phyloP scores from a whole-genome alignment of 345 rosid species.

The Aquilaria malaccensis region DNA sequence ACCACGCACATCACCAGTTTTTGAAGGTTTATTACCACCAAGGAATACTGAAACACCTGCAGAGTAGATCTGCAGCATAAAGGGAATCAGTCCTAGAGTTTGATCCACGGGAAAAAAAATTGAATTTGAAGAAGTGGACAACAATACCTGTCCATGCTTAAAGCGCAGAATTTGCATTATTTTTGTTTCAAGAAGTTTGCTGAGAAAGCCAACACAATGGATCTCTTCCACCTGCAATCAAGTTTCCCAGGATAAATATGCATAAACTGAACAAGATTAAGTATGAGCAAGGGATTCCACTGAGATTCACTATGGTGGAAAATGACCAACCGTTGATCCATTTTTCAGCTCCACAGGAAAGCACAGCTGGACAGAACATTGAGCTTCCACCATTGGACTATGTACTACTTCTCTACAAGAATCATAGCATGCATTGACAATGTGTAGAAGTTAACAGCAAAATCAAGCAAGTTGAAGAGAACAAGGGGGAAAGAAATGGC shows the following conservation, averaged over 20 bases:
- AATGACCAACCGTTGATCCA: slow-evolving; percentile 60
- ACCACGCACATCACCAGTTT: slow-evolving; percentile 80
- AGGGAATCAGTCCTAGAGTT: slow-evolving; percentile 15
- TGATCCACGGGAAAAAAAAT: slow-evolving; percentile 2
- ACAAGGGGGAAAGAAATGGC: too few relatives aligned
- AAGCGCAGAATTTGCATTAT: slow-evolving; percentile 79
- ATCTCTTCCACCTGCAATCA: slow-evolving; percentile 65
- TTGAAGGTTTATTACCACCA: slow-evolving; percentile 82
- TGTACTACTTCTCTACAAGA: slow-evolving; percentile 60
- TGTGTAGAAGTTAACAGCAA: slow-evolving; percentile 5
- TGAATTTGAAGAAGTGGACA: slow-evolving; percentile 5
- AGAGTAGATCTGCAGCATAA: slow-evolving; percentile 59
- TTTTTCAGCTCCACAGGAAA: slow-evolving; percentile 81
- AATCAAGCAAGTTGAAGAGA: too few relatives aligned
- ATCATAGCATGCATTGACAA: slow-evolving; percentile 8
- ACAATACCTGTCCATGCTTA: slow-evolving; percentile 69
- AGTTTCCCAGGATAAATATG: slow-evolving; percentile 8
- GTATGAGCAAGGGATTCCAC: neutral
- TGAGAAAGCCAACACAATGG: slow-evolving; percentile 61
- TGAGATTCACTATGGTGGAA: slow-evolving; percentile 6
- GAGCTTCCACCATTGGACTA: slow-evolving; percentile 89
- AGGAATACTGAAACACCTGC: slow-evolving; percentile 82
- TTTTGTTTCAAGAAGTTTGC: slow-evolving; percentile 82
- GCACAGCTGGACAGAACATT: slow-evolving; percentile 82
- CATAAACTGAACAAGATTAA: slow-evolving; percentile 5